Conservation (phyloP, 768 basidiomycete species). For the Lyophyllum semitale region DNA sequence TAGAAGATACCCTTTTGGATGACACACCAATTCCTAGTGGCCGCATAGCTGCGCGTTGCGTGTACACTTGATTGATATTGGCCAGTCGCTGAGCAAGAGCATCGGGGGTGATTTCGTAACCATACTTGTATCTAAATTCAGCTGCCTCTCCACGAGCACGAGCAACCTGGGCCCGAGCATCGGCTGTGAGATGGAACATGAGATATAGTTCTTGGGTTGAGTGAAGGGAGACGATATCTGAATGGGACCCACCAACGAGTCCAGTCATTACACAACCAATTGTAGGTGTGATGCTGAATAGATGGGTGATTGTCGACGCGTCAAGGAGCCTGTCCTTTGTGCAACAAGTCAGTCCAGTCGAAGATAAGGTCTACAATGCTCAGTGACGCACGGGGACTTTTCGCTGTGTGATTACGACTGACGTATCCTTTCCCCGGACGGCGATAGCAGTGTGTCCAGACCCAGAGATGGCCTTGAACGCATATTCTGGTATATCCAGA, state of each 20-base stretch:
- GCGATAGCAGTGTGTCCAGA: conserved; percentile 94
- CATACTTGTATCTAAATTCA: conserved; percentile 93
- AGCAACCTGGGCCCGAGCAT: conserved; percentile 86
- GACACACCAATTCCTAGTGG: conserved; percentile 90
- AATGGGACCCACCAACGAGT: conserved; percentile 69
- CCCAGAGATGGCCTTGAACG: conserved; percentile 98
- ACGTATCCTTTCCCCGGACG: conserved; percentile 91
- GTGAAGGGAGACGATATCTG: neutral
- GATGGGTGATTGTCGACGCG: conserved; percentile 89
- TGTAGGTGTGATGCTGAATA: conserved; percentile 93
- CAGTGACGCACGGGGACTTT: conserved; percentile 84
- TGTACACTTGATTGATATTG: conserved; percentile 99
- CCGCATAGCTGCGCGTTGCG: conserved; percentile 95
- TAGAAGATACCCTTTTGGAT: neutral
- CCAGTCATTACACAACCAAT: conserved; percentile 99
- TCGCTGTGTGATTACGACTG: conserved; percentile 96
- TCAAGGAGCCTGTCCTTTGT: conserved; percentile 95
- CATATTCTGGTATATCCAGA: conserved; percentile 72
- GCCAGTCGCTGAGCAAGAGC: conserved; percentile 93
- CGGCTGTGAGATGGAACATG: conserved; percentile 54
- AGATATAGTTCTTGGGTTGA: conserved; percentile 5
- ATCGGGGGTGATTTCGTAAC: conserved; percentile 97
- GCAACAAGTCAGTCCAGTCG: conserved; percentile 1
- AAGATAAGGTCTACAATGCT: neutral
- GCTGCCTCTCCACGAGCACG: conserved; percentile 89